Base-by-base conservation (phyloP, 768 basidiomycete species). In the Lactifluus echinatus region DNA sequence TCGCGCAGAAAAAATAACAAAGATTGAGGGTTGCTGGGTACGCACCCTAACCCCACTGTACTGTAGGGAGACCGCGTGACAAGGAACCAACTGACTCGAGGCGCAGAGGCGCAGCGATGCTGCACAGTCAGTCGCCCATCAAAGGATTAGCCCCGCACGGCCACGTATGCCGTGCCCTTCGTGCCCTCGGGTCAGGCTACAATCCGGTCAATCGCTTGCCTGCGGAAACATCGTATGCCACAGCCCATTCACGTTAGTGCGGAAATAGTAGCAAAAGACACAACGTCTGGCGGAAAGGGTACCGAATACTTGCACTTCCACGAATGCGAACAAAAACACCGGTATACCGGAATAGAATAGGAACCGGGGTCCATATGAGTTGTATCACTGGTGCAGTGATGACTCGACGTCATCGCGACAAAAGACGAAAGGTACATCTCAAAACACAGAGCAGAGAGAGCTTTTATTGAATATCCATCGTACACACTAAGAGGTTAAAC, bases 61-160 rank as follows among this genome's bases (percentile, higher is more conserved):
- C 21, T 34, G 54, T 48, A 48, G 23, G 46, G 44, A 53, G 45
- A 31, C 4, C 31, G 31, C 43, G 53, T 54, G 53, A 37, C 14
- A 21, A 23, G 33, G 50, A 14, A 23, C 44, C 53, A 31, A 34
- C 42, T 57, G 50, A 52, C 50, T 45, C 56, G 40, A 50, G 45
- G 19, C 2, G 42, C 42, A n/a, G 40, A 50, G 45, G 19, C 19
- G 34, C 40, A 21, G 8, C 40, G 40, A 42, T 19, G 40, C 40
- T 42, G 39, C n/a, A 40, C 40, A 23, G 21, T 10, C 3, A 23
- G 23, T n/a, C 21, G 10, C 11, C 40, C 40, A 42, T 42, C 19
- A 23, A 11, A 42, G 40, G 40, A 23, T 23, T 42, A 42, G 24
- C 11, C 0, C 17, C 28, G 53, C 57, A 59, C 47, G 47, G 57